Conservation (phyloP, 1,284 basidiomycete species). For the Rhodotorula sp. region DNA sequence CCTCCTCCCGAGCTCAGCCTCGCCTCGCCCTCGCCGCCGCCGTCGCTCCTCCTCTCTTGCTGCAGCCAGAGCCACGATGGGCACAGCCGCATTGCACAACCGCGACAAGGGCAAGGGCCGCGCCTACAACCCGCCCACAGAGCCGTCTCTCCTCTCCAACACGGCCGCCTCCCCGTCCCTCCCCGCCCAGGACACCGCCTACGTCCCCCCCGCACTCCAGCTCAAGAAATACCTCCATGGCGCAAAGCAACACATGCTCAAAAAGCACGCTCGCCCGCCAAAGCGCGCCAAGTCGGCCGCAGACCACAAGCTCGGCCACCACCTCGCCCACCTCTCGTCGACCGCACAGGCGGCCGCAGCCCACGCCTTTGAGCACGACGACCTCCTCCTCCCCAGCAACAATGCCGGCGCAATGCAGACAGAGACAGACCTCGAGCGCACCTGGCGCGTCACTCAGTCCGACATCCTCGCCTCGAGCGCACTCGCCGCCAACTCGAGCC, state of each 20-base stretch:
- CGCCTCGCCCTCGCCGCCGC: not conserved
- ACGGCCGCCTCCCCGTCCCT: conserved; percentile 6
- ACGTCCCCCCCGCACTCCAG: conserved; percentile 32
- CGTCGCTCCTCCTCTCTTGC: not conserved
- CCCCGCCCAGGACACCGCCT: conserved; percentile 27
- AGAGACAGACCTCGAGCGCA: conserved; percentile 78
- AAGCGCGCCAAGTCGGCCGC: conserved; percentile 54
- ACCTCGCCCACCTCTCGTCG: conserved; percentile 31
- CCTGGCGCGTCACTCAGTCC: conserved; percentile 82
- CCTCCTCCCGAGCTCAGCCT: not conserved
- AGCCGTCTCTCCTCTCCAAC: conserved; percentile 57
- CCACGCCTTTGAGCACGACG: conserved; percentile 43
- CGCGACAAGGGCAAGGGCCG: conserved; percentile 40
- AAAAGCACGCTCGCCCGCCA: conserved; percentile 48
- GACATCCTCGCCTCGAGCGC: conserved; percentile 60
- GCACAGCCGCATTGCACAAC: not conserved
- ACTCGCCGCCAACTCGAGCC: conserved; percentile 67
- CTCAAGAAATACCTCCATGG: conserved; percentile 54
- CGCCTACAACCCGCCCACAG: conserved; percentile 47
- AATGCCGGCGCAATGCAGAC: conserved; percentile 64
- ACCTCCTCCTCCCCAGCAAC: conserved; percentile 57
- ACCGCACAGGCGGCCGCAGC: conserved; percentile 25
- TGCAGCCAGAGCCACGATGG: not conserved
- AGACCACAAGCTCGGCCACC: conserved; percentile 38
- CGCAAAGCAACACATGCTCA: conserved; percentile 56